phyloP scores from a whole-genome alignment of 306 rosid genomes.

The Ammopiptanthus mongolicus region DNA sequence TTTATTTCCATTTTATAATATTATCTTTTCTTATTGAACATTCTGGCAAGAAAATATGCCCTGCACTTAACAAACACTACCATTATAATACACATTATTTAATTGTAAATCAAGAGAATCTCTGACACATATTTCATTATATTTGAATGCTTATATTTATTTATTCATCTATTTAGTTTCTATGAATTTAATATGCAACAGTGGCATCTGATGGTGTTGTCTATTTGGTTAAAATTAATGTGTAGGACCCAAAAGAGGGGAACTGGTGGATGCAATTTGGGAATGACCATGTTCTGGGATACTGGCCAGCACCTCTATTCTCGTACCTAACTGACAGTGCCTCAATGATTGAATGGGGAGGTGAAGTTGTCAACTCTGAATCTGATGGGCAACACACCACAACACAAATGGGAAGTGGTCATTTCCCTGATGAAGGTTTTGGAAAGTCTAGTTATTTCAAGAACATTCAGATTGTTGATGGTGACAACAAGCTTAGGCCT shows the following conservation, averaged over 20 bases:
- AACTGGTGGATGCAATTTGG: conserved; percentile 71
- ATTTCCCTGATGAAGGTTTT: conserved; percentile 53
- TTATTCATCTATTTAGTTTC: too few species aligned
- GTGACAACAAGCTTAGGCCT: conserved; percentile 36
- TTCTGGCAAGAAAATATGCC: conserved; percentile 25
- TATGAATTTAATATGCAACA: conserved; percentile 27
- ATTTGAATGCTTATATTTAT: neutral
- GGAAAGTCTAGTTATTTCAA: conserved; percentile 50
- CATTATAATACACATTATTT: conserved; percentile 11
- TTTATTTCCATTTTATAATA: neutral
- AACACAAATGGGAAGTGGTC: conserved; percentile 69
- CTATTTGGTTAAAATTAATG: conserved; percentile 16
- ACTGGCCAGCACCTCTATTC: conserved; percentile 56
- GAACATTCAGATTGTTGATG: conserved; percentile 51
- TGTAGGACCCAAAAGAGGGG: conserved; percentile 61
- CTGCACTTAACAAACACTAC: conserved; percentile 11
- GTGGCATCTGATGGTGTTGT: conserved; percentile 14
- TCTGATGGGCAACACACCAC: conserved; percentile 52
- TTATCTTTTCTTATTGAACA: conserved; percentile 28
- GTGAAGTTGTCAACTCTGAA: conserved; percentile 48
- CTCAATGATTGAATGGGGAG: conserved; percentile 59
- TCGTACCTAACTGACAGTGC: conserved; percentile 50
- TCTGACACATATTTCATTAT: conserved; percentile 31
- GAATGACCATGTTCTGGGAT: conserved; percentile 42
- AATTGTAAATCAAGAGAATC: conserved; percentile 28